Conservation (phyloP, 2,329 filamentous ascomycete species). For the Fusarium sp. region DNA sequence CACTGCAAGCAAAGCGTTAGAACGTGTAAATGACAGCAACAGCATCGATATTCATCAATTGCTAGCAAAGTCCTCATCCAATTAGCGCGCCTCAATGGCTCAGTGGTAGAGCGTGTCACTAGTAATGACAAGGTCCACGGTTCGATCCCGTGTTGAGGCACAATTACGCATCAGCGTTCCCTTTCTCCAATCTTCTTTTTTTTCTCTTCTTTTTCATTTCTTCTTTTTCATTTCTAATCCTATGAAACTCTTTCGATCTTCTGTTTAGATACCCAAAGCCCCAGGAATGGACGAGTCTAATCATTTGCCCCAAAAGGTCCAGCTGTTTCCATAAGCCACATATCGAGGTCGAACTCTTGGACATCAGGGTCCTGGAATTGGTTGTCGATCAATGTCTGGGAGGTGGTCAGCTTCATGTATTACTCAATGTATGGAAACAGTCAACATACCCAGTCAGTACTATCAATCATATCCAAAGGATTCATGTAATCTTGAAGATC, state of each 20-base stretch:
- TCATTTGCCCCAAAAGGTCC: not conserved
- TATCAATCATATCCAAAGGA: conserved; percentile 20
- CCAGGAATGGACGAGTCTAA: too few relatives aligned
- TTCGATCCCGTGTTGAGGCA: conserved; percentile 30
- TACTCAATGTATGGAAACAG: too few relatives aligned
- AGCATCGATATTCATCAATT: too few relatives aligned
- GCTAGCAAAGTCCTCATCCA: not conserved
- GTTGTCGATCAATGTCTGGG: conserved; percentile 26
- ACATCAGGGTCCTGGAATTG: conserved; percentile 9
- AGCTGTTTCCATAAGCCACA: conserved; percentile 27
- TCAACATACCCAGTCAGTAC: conserved; percentile 40
- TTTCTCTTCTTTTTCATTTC: conserved; percentile 3
- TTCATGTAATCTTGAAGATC: conserved; percentile 2
- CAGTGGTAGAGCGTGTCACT: conserved; percentile 34
- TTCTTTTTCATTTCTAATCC: not conserved
- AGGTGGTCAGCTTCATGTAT: not conserved
- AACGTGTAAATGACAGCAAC: too few relatives aligned
- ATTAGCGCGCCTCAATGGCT: conserved; percentile 20
- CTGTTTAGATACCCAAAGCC: not conserved
- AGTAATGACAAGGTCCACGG: conserved; percentile 33
- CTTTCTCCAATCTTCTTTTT: accelerated
- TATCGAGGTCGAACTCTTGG: conserved; percentile 24
- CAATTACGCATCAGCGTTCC: accelerated
- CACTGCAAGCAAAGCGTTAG: too few relatives aligned
- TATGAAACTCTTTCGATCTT: not conserved